Conservation (phyloP, 139 green algal species). For the Raphidocelis subcapitata region DNA sequence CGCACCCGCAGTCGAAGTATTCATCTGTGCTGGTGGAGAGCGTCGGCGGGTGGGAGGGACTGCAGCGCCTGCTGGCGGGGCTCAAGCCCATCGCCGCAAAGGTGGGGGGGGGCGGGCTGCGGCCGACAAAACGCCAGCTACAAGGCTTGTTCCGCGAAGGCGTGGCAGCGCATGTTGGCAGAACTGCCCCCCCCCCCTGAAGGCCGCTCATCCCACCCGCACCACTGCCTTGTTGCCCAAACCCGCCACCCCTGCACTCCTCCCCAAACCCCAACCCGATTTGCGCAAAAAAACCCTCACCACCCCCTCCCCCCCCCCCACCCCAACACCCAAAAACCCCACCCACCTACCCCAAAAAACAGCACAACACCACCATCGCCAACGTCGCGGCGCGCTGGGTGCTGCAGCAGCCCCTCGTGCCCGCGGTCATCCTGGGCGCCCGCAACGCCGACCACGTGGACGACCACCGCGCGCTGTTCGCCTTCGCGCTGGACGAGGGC, state of each 20-base stretch:
- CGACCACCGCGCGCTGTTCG: constrained; percentile 64
- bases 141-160: no score
- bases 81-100: constrained; percentile 21
- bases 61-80: constrained; percentile 37
- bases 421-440: constrained; percentile 70
- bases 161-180: no score
- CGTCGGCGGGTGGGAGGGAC: constrained; percentile 27
- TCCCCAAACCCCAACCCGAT: no score
- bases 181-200: no score
- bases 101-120: not conserved
- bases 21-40: no score
- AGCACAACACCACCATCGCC: constrained; percentile 66
- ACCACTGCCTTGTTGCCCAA: no score
- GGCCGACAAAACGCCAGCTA: no score
- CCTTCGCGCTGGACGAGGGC: constrained; percentile 57
- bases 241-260: no score
- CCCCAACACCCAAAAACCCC: not conserved
- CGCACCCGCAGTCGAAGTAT: no score
- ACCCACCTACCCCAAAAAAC: constrained; percentile 41
- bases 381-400: constrained; percentile 83
- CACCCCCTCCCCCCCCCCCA: no score
- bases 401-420: constrained; percentile 59
- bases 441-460: constrained; percentile 63
- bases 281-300: no score
- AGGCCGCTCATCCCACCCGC: no score